Evolutionary conservation across 1,284 basidiomycete genomes (phyloP), one percentile per base, ranked within the genome.

Genomic region (Microstroma glucosiphilum): DNA sequence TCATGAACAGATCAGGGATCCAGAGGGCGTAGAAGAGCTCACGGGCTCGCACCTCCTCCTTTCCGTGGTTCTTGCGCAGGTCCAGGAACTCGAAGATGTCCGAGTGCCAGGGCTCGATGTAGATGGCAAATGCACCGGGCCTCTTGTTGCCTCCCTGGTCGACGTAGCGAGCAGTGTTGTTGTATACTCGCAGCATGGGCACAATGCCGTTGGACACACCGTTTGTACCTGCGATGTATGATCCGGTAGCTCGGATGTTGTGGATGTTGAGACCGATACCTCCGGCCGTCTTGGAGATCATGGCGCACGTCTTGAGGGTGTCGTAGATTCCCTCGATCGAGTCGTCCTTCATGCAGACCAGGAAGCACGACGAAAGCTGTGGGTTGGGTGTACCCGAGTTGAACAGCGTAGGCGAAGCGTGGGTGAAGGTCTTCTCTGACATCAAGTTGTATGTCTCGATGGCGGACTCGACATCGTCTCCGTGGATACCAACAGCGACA

Each of bases 111-210:
- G 93, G 93, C 82, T 96, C 93, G 69, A 96, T 83, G 82, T 96
- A 96, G 80, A 96, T 92, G 58, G 96, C 91, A 76, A 99, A 97
- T 1, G 96, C 96, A 69, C 96, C 96, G 1, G 96, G 96, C 53
- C 96, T 90, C 84, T 98, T 98, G 86, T 98, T 98, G 57, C 96
- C 96, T 68, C 96, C 94, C 80, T 99, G 96, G 81, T 98, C 96
- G 67, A 99, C 96, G 79, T 98, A 98, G 59, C 96, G 91, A 40
- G 96, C 96, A 6, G 96, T 99, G 69, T 96, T 93, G 79, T 99
- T 96, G 81, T 89, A 98, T 0, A 92, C 94, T 64, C 96, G 90
- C 57, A 99, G 88, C 96, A 99, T 99, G 41, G 96, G 96, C 0
- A 98, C 91, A 76, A 99, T 97, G 69, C 96, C 96, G 77, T 98